A percentile compares a stretch with the other conserved stretches of the same genome.
Evolutionary conservation across 345 rosid species (phyloP).

Genomic region (Gossypium mustelinum): DNA sequence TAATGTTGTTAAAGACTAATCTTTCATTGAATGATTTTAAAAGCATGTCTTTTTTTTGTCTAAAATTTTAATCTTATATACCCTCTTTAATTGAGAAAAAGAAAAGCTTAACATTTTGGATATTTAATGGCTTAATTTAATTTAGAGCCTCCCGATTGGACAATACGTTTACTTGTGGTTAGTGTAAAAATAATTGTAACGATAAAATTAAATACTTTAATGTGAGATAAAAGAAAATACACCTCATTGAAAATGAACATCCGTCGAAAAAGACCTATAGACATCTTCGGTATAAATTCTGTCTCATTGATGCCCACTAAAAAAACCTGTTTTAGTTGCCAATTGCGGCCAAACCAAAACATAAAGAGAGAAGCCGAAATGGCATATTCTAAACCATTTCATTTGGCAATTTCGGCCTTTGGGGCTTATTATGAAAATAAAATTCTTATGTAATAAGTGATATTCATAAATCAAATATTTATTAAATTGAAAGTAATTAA

Average conservation of each 20-base stretch:
- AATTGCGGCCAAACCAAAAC: neutral
- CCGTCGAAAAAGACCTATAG: accelerated
- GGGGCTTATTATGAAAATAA: no score
- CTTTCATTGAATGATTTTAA: neutral
- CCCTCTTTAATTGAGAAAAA: no score
- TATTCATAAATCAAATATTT: no score
- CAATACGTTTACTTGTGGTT: accelerated
- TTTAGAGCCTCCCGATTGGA: neutral
- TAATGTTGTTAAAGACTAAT: neutral
- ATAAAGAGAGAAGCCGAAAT: neutral
- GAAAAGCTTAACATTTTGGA: no score
- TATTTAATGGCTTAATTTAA: neutral
- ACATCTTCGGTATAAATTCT: neutral
- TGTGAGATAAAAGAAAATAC: no score
- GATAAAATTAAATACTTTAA: no score
- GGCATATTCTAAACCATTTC: neutral
- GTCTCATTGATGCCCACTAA: neutral
- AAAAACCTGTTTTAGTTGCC: neutral
- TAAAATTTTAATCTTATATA: no score
- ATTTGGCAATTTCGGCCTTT: no score
- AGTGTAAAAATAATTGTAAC: no score
- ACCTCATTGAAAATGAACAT: no score
- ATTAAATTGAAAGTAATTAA: no score
- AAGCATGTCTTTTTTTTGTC: neutral
- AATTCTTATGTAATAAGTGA: no score